Evolutionary conservation across 1,284 basidiomycete species (phyloP).

Genomic region (Ustanciosporium gigantosporum): DNA sequence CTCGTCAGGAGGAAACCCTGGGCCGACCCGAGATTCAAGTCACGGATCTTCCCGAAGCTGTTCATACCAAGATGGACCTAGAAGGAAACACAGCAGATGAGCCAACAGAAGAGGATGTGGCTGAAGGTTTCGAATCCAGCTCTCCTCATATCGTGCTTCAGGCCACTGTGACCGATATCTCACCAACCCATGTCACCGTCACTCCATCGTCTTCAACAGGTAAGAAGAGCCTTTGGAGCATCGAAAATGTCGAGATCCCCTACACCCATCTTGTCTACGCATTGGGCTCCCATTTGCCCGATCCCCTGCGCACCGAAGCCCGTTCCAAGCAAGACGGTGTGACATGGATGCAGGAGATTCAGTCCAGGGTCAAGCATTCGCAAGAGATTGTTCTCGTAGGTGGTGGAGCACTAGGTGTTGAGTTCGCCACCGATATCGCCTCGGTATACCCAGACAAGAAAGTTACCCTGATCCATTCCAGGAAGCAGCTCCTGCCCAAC

Average conservation of each 20-base stretch:
- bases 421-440: slow-evolving; percentile 56
- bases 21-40: slow-evolving; percentile 45
- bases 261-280: slow-evolving; percentile 60
- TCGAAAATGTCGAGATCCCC: slow-evolving; percentile 55
- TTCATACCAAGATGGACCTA: slow-evolving; percentile 30
- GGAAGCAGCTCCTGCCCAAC: slow-evolving; percentile 57
- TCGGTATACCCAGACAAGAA: slow-evolving; percentile 46
- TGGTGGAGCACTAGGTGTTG: slow-evolving; percentile 59
- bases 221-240: slow-evolving; percentile 52
- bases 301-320: slow-evolving; percentile 56
- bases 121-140: slow-evolving; percentile 41
- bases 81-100: slow-evolving; percentile 5
- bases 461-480: slow-evolving; percentile 56
- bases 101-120: slow-evolving; percentile 11
- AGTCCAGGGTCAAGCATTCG: slow-evolving; percentile 44
- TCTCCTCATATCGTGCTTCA: slow-evolving; percentile 55
- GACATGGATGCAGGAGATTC: slow-evolving; percentile 50
- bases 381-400: slow-evolving; percentile 56
- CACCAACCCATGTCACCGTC: slow-evolving; percentile 48
- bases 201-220: slow-evolving; percentile 20
- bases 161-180: slow-evolving; percentile 52
- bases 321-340: slow-evolving; percentile 50
- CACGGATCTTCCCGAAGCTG: slow-evolving; percentile 25
- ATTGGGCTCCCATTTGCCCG: slow-evolving; percentile 57
- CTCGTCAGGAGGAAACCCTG: slow-evolving; percentile 33